Percentiles rank a stretch among this genome's conserved stretches.
Evolutionary conservation across 805 yeast species (phyloP).

Genomic region (Metschnikowia anglica): DNA sequence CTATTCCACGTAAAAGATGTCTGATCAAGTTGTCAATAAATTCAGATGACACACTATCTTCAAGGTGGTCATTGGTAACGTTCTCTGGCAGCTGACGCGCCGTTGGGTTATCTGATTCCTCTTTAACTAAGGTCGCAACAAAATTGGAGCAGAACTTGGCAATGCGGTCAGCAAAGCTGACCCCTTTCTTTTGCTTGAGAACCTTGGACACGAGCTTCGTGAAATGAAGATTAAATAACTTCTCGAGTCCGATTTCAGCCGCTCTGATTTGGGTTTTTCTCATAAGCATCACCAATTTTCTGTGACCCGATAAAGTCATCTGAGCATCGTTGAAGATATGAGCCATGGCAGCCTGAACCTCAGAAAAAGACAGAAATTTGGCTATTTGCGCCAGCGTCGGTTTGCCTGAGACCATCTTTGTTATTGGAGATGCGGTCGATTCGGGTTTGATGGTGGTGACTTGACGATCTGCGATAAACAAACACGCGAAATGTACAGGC

Average conservation of each 20-base stretch:
- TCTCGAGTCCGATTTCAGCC: slow-evolving; percentile 49
- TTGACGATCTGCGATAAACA: slow-evolving; percentile 5
- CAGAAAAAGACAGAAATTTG: slow-evolving; percentile 10
- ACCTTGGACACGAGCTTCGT: slow-evolving; percentile 62
- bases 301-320: slow-evolving; percentile 67
- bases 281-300: slow-evolving; percentile 66
- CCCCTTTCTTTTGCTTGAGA: slow-evolving; percentile 66
- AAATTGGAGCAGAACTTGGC: slow-evolving; percentile 66
- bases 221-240: slow-evolving; percentile 59
- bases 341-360: slow-evolving; percentile 45
- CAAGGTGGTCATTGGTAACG: slow-evolving; percentile 41
- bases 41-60: slow-evolving; percentile 40
- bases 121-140: slow-evolving; percentile 48
- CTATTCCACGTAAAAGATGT: slow-evolving; percentile 74
- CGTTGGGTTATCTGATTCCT: slow-evolving; percentile 26
- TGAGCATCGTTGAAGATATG: slow-evolving; percentile 83
- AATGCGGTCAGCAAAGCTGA: slow-evolving; percentile 70
- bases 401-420: slow-evolving; percentile 13
- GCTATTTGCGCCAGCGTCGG: slow-evolving; percentile 18
- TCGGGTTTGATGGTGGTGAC: slow-evolving; percentile 75
- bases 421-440: slow-evolving; percentile 44
- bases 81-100: slow-evolving; percentile 14
- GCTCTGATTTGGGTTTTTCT: slow-evolving; percentile 59
- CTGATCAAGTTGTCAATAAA: slow-evolving; percentile 62
- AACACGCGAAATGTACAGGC: slow-evolving; percentile 11